These are phyloP conservation scores for Hypericum perforatum DNA, from an alignment of 345 rosid species.

Conservation along the genomic window DNA sequence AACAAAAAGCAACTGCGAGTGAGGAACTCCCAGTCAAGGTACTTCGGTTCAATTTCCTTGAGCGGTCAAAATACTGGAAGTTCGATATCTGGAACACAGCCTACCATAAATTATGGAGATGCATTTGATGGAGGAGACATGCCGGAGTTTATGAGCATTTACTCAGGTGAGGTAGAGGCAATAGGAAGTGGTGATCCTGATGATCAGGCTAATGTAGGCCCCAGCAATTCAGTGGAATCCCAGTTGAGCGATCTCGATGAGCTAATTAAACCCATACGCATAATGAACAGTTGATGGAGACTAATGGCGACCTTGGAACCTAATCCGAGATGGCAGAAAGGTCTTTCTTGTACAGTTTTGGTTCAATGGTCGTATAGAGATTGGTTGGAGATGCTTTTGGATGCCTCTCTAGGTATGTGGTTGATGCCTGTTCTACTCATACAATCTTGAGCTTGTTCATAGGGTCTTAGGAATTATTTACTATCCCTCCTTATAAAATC, in stretches of 20 bases:
- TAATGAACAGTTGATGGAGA: constrained; percentile 22
- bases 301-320: no score
- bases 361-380: no score
- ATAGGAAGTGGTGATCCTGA: constrained; percentile 21
- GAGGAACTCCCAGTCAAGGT: constrained; percentile 44
- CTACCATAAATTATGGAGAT: constrained; percentile 13
- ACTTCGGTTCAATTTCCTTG: constrained; percentile 39
- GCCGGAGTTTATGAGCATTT: constrained; percentile 49
- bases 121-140: constrained; percentile 23
- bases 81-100: constrained; percentile 20
- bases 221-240: constrained; percentile 25
- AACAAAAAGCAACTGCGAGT: constrained; percentile 47
- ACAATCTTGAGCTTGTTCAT: no score
- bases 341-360: no score
- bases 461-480: no score
- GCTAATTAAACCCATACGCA: constrained; percentile 48
- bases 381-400: no score
- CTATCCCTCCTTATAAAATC: no score
- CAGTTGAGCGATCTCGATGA: constrained; percentile 34
- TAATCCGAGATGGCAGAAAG: no score
- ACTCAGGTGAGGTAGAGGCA: constrained; percentile 34
- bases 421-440: no score
- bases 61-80: constrained; percentile 24
- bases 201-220: constrained; percentile 13
- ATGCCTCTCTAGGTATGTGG: no score